Conservation (phyloP, 257 asterid species). For the Salvia miltiorrhiza region DNA sequence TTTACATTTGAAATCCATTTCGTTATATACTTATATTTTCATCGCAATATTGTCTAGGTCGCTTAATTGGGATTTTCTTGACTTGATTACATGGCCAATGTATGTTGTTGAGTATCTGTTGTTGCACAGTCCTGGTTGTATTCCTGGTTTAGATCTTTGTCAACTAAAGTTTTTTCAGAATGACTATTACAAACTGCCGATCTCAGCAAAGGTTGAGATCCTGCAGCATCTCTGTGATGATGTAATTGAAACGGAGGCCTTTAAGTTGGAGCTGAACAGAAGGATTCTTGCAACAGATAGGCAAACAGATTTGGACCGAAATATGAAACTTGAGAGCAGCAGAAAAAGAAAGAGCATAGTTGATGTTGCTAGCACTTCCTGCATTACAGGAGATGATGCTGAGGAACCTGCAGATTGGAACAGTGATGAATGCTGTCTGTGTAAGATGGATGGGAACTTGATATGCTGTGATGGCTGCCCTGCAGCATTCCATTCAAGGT, state of each 20-base stretch:
- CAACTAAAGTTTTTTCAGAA: slow-evolving; percentile 49
- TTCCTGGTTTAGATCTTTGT: slow-evolving; percentile 58
- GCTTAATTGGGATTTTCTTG: slow-evolving; percentile 92
- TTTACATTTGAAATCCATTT: slow-evolving; percentile 9
- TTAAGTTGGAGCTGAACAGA: slow-evolving; percentile 67
- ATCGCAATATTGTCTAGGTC: slow-evolving; percentile 47
- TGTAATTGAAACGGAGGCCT: slow-evolving; percentile 68
- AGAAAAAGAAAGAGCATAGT: slow-evolving; percentile 51
- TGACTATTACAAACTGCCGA: slow-evolving; percentile 68
- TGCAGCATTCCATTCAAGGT: slow-evolving; percentile 91
- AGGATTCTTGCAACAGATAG: slow-evolving; percentile 58
- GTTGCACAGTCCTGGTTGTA: slow-evolving; percentile 57
- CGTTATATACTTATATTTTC: slow-evolving; percentile 21
- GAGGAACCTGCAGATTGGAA: slow-evolving; percentile 66
- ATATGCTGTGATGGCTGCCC: slow-evolving; percentile 99
- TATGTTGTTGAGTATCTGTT: slow-evolving; percentile 78
- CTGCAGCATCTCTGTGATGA: slow-evolving; percentile 90
- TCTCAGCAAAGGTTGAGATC: slow-evolving; percentile 66
- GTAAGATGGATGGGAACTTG: slow-evolving; percentile 93
- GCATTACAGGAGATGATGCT: slow-evolving; percentile 59
- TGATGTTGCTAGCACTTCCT: slow-evolving; percentile 54
- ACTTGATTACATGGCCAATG: slow-evolving; percentile 92
- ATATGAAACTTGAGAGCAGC: slow-evolving; percentile 37
- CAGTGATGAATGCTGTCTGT: slow-evolving; percentile 90
- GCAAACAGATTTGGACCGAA: slow-evolving; percentile 47